phyloP scores from a whole-genome alignment of 352 stramenopile genomes.

The Globisporangium middletonii region DNA sequence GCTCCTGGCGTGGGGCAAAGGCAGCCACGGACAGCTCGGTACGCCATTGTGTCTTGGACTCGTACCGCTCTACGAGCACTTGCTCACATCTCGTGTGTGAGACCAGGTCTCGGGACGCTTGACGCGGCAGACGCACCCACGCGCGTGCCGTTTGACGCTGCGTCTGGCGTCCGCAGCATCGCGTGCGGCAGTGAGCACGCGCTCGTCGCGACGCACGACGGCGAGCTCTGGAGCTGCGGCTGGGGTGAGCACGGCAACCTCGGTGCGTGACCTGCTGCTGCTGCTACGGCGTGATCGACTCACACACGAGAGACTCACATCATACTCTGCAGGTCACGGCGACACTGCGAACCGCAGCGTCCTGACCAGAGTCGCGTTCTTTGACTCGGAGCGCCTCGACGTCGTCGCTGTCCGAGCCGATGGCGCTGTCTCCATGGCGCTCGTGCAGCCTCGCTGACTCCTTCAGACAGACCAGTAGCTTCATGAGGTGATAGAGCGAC shows the following conservation, averaged over 20 bases:
- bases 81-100: neutral
- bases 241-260: slow-evolving; percentile 85
- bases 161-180: slow-evolving; percentile 25
- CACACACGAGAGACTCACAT: neutral
- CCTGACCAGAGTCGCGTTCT: slow-evolving; percentile 48
- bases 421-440: slow-evolving; percentile 61
- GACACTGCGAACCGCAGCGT: slow-evolving; percentile 31
- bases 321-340: slow-evolving; percentile 36
- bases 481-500: neutral
- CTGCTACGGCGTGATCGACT: neutral
- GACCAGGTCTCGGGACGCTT: slow-evolving; percentile 10
- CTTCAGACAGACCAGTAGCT: neutral
- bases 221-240: slow-evolving; percentile 68
- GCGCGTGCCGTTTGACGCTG: slow-evolving; percentile 15
- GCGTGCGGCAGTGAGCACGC: slow-evolving; percentile 75
- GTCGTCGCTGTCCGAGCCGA: slow-evolving; percentile 37
- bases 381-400: slow-evolving; percentile 18
- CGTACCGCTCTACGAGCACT: too few relatives aligned
- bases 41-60: neutral
- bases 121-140: slow-evolving; percentile 11
- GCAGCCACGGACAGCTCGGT: slow-evolving; percentile 65
- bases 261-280: slow-evolving; percentile 24
- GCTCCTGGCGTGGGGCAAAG: slow-evolving; percentile 71
- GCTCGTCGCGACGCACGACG: slow-evolving; percentile 41
- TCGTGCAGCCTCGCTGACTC: slow-evolving; percentile 8